Conservation (phyloP, 345 rosid species). For the Passiflora organensis region DNA sequence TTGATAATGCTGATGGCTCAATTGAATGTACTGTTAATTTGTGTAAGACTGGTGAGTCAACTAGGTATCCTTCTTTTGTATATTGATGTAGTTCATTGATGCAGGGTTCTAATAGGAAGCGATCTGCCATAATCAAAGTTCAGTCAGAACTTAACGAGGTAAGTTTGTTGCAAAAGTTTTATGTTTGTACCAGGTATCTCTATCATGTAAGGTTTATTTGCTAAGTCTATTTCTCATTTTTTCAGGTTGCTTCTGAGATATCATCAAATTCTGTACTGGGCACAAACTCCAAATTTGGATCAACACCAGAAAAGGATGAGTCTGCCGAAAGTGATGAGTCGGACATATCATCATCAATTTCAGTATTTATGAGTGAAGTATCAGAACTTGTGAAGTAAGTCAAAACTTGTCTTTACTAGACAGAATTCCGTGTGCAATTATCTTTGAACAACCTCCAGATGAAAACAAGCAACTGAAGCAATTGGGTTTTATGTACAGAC, state of each 20-base stretch:
- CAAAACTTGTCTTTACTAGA: no score
- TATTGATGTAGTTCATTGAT: conserved; percentile 3
- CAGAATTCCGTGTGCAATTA: no score
- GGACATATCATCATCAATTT: conserved; percentile 44
- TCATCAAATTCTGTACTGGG: conserved; percentile 49
- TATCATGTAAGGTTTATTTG: no score
- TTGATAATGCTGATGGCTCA: neutral
- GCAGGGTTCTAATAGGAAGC: conserved; percentile 43
- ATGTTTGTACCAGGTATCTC: no score
- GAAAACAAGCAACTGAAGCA: no score
- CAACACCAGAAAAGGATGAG: conserved; percentile 33
- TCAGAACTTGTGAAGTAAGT: conserved; percentile 85
- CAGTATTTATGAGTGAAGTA: conserved; percentile 82
- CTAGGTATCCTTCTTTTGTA: no score
- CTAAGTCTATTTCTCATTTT: conserved; percentile 4
- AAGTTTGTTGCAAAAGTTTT: conserved; percentile 10
- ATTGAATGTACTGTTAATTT: neutral
- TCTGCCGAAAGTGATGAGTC: conserved; percentile 35
- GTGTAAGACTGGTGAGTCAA: neutral
- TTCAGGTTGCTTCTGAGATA: conserved; percentile 43
- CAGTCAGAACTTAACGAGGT: conserved; percentile 66
- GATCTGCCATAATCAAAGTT: conserved; percentile 31
- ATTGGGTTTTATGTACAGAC: conserved; percentile 40
- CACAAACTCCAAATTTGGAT: conserved; percentile 17
- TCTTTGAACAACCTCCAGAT: no score